These are phyloP conservation scores for Russula compacta DNA, from an alignment of 768 basidiomycete genomes.

Conservation along the genomic window DNA sequence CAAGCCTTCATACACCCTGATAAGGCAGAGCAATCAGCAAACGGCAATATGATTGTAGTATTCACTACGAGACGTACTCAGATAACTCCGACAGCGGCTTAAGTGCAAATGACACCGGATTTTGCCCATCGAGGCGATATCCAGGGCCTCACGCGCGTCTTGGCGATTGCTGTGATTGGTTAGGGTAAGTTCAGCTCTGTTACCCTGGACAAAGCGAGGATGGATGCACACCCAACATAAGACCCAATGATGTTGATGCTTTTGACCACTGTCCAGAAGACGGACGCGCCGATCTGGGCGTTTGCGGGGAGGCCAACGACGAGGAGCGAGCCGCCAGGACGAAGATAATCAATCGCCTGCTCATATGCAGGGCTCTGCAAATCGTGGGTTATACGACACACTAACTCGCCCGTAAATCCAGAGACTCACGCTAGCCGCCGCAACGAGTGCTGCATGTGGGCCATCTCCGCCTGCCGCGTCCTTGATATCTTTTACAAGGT, in stretches of 20 bases:
- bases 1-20: conserved; percentile 34
- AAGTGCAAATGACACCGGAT: conserved; percentile 49
- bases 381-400: conserved; percentile 21
- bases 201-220: too few relatives aligned
- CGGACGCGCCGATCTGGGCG: conserved; percentile 48
- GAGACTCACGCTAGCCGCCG: conserved; percentile 39
- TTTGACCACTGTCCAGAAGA: conserved; percentile 67
- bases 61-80: conserved; percentile 32
- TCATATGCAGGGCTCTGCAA: conserved; percentile 29
- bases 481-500: conserved; percentile 58
- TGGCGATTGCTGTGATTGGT: conserved; percentile 58
- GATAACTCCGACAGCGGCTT: conserved; percentile 44
- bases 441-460: conserved; percentile 61
- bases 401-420: conserved; percentile 20
- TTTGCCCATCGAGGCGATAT: conserved; percentile 61
- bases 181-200: background rate
- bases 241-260: conserved; percentile 47
- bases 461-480: conserved; percentile 57
- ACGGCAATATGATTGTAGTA: background rate
- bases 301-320: conserved; percentile 63
- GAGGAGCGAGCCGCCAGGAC: conserved; percentile 64
- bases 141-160: conserved; percentile 74
- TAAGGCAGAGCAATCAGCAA: background rate
- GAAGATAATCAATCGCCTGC: conserved; percentile 68
- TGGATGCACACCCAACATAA: conserved; percentile 27